Evolutionary conservation across 2,329 filamentous ascomycete species (phyloP), one percentile per base, ranked within the genome.

Genomic region (Ophiosphaerella narmari): DNA sequence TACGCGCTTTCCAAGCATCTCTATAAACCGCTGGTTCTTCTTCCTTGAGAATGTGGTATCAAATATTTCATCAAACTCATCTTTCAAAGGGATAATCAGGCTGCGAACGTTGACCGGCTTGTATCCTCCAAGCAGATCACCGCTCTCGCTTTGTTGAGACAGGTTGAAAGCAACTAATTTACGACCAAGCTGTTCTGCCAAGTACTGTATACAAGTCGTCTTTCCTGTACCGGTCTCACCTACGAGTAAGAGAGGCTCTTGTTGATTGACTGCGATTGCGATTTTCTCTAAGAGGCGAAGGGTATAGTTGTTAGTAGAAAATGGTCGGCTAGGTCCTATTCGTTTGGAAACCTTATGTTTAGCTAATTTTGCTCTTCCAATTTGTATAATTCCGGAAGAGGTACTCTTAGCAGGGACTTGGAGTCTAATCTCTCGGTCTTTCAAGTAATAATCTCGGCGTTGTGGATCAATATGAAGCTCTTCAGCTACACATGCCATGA

Each of bases 201-300:
- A 79, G 68, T 97, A 91, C 71, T 99, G 94, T 12, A 99, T 87
- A 23, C 94, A 89, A 0, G 94, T 96, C 0, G 94, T 99, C 75
- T 99, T 99, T 64, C 94, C 94, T 43, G 96, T 97, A 78, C 94
- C 94, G 7, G 94, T 99, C 77, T 99, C 94, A 68, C 94, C 94
- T n/a, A 99, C 94, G 24, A 99, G 84, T 14, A 99, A 77, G 1
- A 96, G 84, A 4, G 95, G 91, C 66, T 99, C 94, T n/a, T 85
- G 83, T 63, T 91, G 84, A 54, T 88, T 86, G 5, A 97, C 85
- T 1, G 91, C 88, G 33, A 90, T 86, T 1, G 90, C 86, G 47
- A 97, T 89, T 69, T 95, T 90, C 70, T 99, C 95, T 43, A 99
- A 82, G 11, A 96, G 80, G 54, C 88, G 85, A 57, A 90, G 85